phyloP scores from a whole-genome alignment of 208 protist genomes.

The Sergeia podlipaevii region DNA sequence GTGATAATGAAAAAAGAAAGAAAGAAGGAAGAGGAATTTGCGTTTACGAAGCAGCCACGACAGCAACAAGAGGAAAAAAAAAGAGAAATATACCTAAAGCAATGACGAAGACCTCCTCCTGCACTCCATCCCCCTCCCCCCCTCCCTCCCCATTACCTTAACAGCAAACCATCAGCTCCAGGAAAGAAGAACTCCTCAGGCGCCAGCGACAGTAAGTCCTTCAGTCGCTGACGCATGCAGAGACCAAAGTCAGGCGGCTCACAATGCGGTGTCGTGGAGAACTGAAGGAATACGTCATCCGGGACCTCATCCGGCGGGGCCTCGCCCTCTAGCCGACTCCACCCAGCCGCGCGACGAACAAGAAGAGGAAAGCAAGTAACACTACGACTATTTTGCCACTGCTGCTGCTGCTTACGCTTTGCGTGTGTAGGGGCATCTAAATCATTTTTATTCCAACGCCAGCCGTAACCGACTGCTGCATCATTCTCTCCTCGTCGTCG shows the following conservation, averaged over 20 bases:
- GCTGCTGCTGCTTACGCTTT: too few species aligned
- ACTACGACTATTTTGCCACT: too few species aligned
- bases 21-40: too few species aligned
- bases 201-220: conserved; percentile 4
- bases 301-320: conserved; percentile 13
- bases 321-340: not conserved
- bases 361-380: too few species aligned
- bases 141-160: not conserved
- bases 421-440: too few species aligned
- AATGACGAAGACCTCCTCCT: not conserved
- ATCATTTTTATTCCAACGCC: too few species aligned
- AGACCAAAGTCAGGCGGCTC: conserved; percentile 54
- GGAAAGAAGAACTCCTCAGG: conserved; percentile 26
- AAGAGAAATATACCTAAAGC: not conserved
- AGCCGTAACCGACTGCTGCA: too few species aligned
- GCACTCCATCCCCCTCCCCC: not conserved
- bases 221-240: conserved; percentile 11
- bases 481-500: too few species aligned
- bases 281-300: conserved; percentile 22
- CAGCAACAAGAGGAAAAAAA: not conserved
- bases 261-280: conserved; percentile 63
- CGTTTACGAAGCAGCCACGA: too few species aligned
- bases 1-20: not conserved
- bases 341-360: too few species aligned
- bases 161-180: conserved; percentile 13